Evolutionary conservation across 2,329 filamentous ascomycete genomes (phyloP), one percentile per base, ranked within the genome.

Genomic region (Colletotrichum spinosum): DNA sequence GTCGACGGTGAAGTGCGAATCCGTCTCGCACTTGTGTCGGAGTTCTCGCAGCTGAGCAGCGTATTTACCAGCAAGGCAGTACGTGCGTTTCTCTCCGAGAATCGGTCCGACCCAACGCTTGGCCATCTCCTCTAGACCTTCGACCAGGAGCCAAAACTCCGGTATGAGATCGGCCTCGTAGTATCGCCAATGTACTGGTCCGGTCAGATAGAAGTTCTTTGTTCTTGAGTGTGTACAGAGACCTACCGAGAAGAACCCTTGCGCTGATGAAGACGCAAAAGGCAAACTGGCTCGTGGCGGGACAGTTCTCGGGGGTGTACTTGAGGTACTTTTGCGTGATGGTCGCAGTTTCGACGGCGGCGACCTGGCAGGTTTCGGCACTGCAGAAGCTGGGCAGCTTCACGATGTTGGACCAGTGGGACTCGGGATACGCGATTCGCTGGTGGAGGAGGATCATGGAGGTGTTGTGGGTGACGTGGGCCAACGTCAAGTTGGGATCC

Each of bases 401-500:
- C 65, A 70, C 63, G 58, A 56, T 49, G 68, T 70, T 75, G 74
- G 75, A 25, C 75, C 72, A 17, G 67, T 66, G 1, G 70, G 72
- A 2, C 25, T 69, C 69, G 0, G 80, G 81, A 49, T 81, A 84
- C 0, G 81, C 83, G 44, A 85, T 83, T 6, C 74, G 73, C 48
- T 85, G 82, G 57, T 84, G 83, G 0, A 85, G 71, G 0, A 84
- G 72, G 33, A 85, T 83, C 73, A 83, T 83, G 0, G 81, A 82
- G 0, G 81, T 79, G 58, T 84, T 84, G 51, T 84, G 83, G 0
- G 81, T 84, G 9, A 82, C 74, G 39, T 85, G 81, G 0, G 82
- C 82, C 0, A 84, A 69, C 0, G 83, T 84, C 15, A 84, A 71
- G 50, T 84, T 85, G 0, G 83, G 83, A 54, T 85, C 83, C 75